Evolutionary conservation across 164 flowering plant genomes (phyloP).

Genomic region (Hamamelis virginiana): DNA sequence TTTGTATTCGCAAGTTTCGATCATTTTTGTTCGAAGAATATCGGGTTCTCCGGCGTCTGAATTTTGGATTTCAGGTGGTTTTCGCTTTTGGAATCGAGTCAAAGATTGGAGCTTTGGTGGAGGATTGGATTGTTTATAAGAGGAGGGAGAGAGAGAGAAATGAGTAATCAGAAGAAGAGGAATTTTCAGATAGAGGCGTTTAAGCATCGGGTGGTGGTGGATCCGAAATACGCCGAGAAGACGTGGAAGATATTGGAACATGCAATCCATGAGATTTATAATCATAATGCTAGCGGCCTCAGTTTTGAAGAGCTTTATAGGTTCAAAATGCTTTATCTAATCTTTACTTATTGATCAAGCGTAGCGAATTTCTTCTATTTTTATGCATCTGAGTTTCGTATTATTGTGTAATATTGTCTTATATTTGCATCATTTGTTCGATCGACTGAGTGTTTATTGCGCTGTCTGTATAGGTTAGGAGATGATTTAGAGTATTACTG

Average conservation of each 20-base stretch:
- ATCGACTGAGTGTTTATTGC: background rate
- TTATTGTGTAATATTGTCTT: background rate
- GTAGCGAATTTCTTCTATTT: background rate
- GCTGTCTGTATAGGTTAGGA: background rate
- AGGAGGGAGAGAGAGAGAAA: conserved; percentile 19
- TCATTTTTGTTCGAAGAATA: background rate
- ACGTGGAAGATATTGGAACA: conserved; percentile 92
- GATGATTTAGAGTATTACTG: background rate
- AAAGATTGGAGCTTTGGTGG: background rate
- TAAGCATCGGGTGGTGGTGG: conserved; percentile 82
- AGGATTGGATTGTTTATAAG: background rate
- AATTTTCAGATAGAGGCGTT: conserved; percentile 90
- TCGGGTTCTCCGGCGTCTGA: background rate
- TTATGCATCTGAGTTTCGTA: background rate
- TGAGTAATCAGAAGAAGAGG: conserved; percentile 81
- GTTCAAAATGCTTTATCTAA: conserved; percentile 28
- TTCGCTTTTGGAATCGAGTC: background rate
- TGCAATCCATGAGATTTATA: conserved; percentile 94
- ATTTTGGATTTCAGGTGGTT: background rate
- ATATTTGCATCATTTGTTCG: background rate
- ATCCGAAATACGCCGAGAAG: conserved; percentile 93
- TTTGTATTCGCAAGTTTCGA: background rate
- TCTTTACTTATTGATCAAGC: background rate
- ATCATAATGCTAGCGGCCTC: conserved; percentile 93
- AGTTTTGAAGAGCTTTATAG: conserved; percentile 94